Evolutionary conservation across 2,329 filamentous ascomycete genomes (phyloP), one percentile per base, ranked within the genome.

Genomic region (Ascochyta lentis): DNA sequence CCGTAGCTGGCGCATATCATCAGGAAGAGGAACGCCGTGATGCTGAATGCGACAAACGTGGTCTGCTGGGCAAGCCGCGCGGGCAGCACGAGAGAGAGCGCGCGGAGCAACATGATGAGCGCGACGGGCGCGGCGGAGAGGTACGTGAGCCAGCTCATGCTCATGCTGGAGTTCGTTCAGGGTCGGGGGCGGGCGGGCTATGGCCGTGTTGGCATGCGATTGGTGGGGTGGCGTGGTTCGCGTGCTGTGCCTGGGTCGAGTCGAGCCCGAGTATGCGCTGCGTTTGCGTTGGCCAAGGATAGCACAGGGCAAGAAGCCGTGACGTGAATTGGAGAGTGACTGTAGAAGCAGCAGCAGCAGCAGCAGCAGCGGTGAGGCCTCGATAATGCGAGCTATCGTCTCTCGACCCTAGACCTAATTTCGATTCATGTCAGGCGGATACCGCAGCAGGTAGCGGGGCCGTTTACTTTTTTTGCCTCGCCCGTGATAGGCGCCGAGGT

Each of bases 41-140:
- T 63, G 54, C 82, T 78, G 71, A 91, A 89, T 64, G 89, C 89
- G 66, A 82, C 83, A 78, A 91, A 94, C 72, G 82, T 84, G 48
- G 76, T 65, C 12, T 73, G 56, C 41, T 74, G 73, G 35, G 68
- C 64, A 10, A 62, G 63, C 8, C 60, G 58, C 13, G 58, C 46
- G n/a, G 73, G 73, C 12, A 75, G 64, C 29, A 75, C 52, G 24
- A 65, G 35, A 23, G 71, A 61, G 40, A 74, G 42, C 43, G 59
- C 47, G 56, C 65, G 69, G 44, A 76, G 70, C 53, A 68, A 57
- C 44, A 74, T 54, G 53, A 70, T 60, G 54, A 72, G 51, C 23
- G 65, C 55, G 27, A 68, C 53, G 16, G 70, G 69, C 31, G 51
- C 48, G 61, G 67, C 66, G 57, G 67, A 61, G 57, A 67, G 58